Base-by-base conservation (phyloP, 2,329 filamentous ascomycete species). In the Penicillium sp. region DNA sequence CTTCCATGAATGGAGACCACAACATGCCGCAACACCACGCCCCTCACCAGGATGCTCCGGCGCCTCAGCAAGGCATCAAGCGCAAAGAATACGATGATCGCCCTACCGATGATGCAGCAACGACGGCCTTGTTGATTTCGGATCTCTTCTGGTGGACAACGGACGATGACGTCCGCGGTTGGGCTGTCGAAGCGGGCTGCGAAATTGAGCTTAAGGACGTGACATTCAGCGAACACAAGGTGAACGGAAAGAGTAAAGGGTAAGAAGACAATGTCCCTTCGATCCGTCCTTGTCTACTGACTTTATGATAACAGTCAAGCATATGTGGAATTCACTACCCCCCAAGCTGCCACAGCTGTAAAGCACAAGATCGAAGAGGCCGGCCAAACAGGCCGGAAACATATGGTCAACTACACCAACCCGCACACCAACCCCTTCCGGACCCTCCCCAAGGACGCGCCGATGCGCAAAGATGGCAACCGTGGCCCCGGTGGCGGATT, bases 161-260 rank as follows among this genome's bases (percentile, higher is more conserved):
- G 2, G 93, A 98, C 66, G 93, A 98, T 65, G 90, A 97, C 61
- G 82, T 98, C 49, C 87, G 93, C 46, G 88, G 87, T 44, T 96
- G 90, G 88, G 79, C 87, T 23, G 83, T 84, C 57, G 80, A 88
- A 57, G 88, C 87, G n/a, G 81, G 81, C 2, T 88, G 83, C 59
- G 93, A 97, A 68, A 80, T 85, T 40, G 89, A 95, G 63, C 75
- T 97, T 15, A 90, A 88, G 63, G 93, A 97, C 53, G 83, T 98
- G 44, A 95, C 91, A 0, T 98, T 97, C 69, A 96, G 89, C 63
- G 93, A 98, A 69, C 93, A 97, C 72, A 98, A 98, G 69, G 91
- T 97, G 42, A 98, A 98, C 60, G 93, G 93, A 60, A 98, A 98
- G 75, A 95, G 89, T 73, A 96, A 97, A 76, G 92, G 93, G 91